Conservation (phyloP, 352 stramenopile species). For the Phytophthora pini region DNA sequence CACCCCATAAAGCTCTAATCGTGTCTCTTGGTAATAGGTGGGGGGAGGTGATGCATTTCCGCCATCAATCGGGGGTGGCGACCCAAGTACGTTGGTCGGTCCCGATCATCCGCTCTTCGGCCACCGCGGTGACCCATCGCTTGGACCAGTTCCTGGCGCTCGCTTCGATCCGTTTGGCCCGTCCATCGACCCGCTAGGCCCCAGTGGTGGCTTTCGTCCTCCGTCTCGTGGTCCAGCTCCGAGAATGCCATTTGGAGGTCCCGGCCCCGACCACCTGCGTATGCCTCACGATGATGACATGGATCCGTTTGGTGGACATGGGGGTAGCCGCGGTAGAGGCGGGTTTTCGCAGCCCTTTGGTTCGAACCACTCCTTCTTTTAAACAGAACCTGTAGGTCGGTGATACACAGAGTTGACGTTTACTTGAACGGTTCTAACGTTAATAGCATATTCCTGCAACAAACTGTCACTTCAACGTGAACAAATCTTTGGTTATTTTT, state of each 20-base stretch:
- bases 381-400: conserved; percentile 1
- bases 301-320: conserved; percentile 50
- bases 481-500: too few species aligned
- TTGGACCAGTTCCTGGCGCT: conserved; percentile 70
- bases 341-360: conserved; percentile 62
- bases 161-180: conserved; percentile 89
- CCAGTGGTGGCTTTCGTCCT: conserved; percentile 53
- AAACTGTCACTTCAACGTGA: too few species aligned
- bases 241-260: conserved; percentile 73
- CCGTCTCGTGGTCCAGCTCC: conserved; percentile 51
- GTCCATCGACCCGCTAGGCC: conserved; percentile 55
- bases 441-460: too few species aligned
- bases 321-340: conserved; percentile 33
- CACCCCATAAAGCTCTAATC: neutral
- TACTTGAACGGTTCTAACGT: too few species aligned
- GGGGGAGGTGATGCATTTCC: conserved; percentile 75
- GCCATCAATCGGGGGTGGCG: conserved; percentile 59
- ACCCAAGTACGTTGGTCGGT: conserved; percentile 77
- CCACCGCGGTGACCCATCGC: conserved; percentile 54
- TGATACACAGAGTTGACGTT: too few species aligned
- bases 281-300: conserved; percentile 77
- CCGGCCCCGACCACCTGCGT: conserved; percentile 80
- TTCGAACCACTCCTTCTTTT: conserved; percentile 77
- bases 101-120: conserved; percentile 81
- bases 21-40: conserved; percentile 38